Percentiles rank a stretch among this genome's conserved stretches.
Conservation (phyloP, 2,329 filamentous ascomycete species). For the Microcyclosporella mali region DNA sequence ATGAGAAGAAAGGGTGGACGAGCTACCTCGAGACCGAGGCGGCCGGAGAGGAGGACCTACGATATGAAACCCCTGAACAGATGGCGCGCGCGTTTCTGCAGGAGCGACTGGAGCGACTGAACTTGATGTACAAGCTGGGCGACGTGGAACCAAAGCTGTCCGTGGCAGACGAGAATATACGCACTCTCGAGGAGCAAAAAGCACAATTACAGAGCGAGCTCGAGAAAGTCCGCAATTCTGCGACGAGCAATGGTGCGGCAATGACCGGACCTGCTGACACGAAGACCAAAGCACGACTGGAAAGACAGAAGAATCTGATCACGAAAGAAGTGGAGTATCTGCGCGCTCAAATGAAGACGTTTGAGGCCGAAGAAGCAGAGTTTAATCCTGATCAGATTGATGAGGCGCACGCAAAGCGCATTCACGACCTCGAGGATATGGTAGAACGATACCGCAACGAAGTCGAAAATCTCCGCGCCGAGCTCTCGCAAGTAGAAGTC, state of each 20-base stretch:
- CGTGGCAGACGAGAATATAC: constrained; percentile 71
- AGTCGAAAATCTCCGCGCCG: constrained; percentile 64
- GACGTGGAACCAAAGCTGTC: constrained; percentile 69
- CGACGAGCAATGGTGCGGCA: constrained; percentile 27
- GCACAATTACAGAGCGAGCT: constrained; percentile 59
- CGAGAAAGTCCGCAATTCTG: constrained; percentile 56
- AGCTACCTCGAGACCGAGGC: constrained; percentile 70
- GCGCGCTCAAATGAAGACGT: constrained; percentile 78
- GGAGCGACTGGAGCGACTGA: constrained; percentile 72
- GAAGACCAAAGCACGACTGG: constrained; percentile 66
- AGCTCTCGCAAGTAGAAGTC: constrained; percentile 62
- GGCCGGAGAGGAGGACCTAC: constrained; percentile 53
- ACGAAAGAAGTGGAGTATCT: constrained; percentile 92
- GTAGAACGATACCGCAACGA: constrained; percentile 82
- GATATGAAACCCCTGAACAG: constrained; percentile 83
- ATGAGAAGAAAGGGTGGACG: constrained; percentile 81
- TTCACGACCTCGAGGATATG: constrained; percentile 76
- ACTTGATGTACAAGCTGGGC: constrained; percentile 74
- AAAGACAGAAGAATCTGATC: constrained; percentile 77
- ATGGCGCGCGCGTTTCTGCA: constrained; percentile 78
- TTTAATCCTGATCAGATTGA: constrained; percentile 77
- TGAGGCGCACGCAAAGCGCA: constrained; percentile 64
- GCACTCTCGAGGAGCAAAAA: constrained; percentile 64
- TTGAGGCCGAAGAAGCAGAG: constrained; percentile 81
- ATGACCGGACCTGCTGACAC: constrained; percentile 48